Base-by-base conservation (phyloP, 495 filamentous ascomycete genomes). In the Pyrenopolyporus hunteri region DNA sequence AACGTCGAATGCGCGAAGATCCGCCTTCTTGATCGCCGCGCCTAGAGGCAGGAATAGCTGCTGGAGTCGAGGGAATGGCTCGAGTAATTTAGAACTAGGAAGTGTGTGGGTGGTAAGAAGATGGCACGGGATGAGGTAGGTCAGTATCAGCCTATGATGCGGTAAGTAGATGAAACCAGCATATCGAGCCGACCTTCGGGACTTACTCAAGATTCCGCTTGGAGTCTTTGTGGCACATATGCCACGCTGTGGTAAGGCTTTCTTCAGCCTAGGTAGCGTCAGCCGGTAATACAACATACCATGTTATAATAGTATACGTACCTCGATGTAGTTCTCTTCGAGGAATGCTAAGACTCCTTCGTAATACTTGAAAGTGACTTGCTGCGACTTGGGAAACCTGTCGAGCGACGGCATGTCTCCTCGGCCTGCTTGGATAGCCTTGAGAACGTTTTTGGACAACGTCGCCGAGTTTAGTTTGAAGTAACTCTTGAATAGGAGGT, bases 301-400 rank as follows among this genome's bases (percentile, higher is more conserved):
- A 44, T 39, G 35, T 43, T 22, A 37, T 9, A 9, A 28, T n/a
- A 23, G 7, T 11, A n/a, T 13, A 14, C 73, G 19, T 77, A 91
- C 90, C 74, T 87, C 78, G 1, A 76, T 77, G 64, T 98, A 98
- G 59, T 97, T 88, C 71, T 98, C 95, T 57, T 97, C 92, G 7
- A 98, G 73, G 71, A 98, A 98, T 45, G 83, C 76, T 17, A 98
- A 85, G 11, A 98, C 88, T 11, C 95, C 94, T 64, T 90, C 81
- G 68, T 96, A 97, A 74, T 97, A 98, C 67, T 92, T 89, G 76
- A 95, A 98, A 1, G 94, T 97, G n/a, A 97, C 92, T 39, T 89
- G 87, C 59, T 98, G 93, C 0, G 92, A 86, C 54, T 87, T 90
- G 1, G 94, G 94, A 70, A 93, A 97, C 5, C 76, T 74, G 1